Conservation (phyloP, 805 yeast genomes). For the Blastobotrys muscicola region DNA sequence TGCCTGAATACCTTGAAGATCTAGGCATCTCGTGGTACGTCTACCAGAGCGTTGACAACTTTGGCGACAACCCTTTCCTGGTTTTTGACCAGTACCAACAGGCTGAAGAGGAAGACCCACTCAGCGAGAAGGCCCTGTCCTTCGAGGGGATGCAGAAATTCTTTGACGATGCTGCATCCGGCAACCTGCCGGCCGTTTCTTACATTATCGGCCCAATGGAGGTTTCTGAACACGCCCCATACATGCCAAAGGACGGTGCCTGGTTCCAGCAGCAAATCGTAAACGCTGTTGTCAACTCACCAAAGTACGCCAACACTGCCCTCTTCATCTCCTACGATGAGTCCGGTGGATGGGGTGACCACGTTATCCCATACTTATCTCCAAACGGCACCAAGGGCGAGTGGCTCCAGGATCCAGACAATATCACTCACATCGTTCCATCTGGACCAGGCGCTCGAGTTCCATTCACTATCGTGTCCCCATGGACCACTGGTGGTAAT, state of each 20-base stretch:
- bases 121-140: conserved; percentile 13
- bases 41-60: conserved; percentile 15
- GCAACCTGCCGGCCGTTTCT: conserved; percentile 19
- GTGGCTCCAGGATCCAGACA: conserved; percentile 17
- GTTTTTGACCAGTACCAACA: conserved; percentile 14
- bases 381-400: conserved; percentile 21
- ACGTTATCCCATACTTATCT: conserved; percentile 18
- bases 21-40: conserved; percentile 17
- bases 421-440: conserved; percentile 10
- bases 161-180: conserved; percentile 15
- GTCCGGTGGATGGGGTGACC: conserved; percentile 23
- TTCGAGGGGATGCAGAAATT: conserved; percentile 16
- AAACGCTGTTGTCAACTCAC: conserved; percentile 15
- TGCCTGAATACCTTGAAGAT: conserved; percentile 14
- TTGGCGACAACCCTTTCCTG: conserved; percentile 17
- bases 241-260: conserved; percentile 18
- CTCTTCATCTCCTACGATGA: conserved; percentile 20
- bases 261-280: conserved; percentile 16
- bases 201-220: conserved; percentile 18
- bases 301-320: conserved; percentile 16
- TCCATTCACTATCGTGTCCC: conserved; percentile 18
- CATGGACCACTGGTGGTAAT: conserved; percentile 20
- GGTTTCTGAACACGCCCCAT: conserved; percentile 21
- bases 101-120: conserved; percentile 2
- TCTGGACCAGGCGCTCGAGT: conserved; percentile 22